Base-by-base conservation (phyloP, 2,329 filamentous ascomycete genomes). In the Colletotrichum sp. region DNA sequence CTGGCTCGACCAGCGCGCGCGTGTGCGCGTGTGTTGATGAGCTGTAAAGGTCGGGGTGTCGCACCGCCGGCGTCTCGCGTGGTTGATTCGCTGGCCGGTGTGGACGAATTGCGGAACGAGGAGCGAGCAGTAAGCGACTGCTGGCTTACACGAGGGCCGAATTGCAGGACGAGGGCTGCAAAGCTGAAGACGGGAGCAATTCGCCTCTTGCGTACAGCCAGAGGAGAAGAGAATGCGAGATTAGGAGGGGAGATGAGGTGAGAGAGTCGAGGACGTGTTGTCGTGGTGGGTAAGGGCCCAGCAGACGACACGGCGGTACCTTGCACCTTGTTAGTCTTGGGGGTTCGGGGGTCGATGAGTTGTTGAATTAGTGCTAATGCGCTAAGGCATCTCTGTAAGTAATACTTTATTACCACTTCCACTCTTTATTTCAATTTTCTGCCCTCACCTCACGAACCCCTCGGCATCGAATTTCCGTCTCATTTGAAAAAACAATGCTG, bases 341-440 rank as follows among this genome's bases (percentile, higher is more conserved):
- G 15, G 55, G 71, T 55, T 73, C 58, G 56, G 34, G 43, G 62
- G 73, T 62, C 58, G 55, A 65, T 65, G 70, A 73, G 58, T 64
- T 73, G 58, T 73, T 65, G 70, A 65, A 61, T 68, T 73, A 61
- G 70, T 73, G 64, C 64, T 65, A 64, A 76, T 66, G 73, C 73
- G 58, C 62, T 60, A 52, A 26, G 30, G 60, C 32, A 68, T 58
- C 32, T 52, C 34, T 62, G 52, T 52, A 24, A 60, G 30, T 65
- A 61, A 73, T 52, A 65, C 64, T 69, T 69, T 60, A 60, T 64
- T 68, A 48, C 28, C 52, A 73, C 73, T 34, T 48, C 64, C 58
- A 72, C 66, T 48, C 66, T 24, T 62, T 34, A 56, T 58, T 70
- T 56, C 28, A 36, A 24, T 60, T 58, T 24, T 32, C 15, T 66